Conservation (phyloP, 2,329 filamentous ascomycete genomes). For the Balansia obtecta region DNA sequence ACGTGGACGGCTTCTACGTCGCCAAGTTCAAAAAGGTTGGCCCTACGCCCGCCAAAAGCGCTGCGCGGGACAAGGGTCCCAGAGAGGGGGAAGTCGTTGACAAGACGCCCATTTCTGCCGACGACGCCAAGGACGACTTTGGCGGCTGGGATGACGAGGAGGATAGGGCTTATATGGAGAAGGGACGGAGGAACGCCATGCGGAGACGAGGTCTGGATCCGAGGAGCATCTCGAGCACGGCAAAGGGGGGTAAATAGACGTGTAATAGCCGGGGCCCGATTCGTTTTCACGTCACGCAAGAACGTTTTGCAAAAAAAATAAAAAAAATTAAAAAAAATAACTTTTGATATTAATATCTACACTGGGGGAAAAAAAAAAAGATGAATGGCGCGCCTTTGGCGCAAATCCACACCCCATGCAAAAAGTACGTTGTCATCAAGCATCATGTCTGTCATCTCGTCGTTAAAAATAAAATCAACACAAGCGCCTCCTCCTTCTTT, state of each 20-base stretch:
- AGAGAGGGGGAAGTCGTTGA: conserved; percentile 38
- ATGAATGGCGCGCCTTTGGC: not conserved
- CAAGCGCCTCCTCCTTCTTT: not conserved
- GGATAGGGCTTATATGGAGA: conserved; percentile 59
- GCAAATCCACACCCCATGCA: not conserved
- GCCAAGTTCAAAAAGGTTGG: conserved; percentile 93
- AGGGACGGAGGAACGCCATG: conserved; percentile 61
- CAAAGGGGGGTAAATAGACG: conserved; percentile 6
- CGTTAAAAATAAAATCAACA: conserved; percentile 1
- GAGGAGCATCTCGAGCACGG: conserved; percentile 33
- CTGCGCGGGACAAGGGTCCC: conserved; percentile 20
- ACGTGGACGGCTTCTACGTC: conserved; percentile 97
- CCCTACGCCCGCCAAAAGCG: conserved; percentile 50
- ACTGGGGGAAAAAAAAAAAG: not conserved
- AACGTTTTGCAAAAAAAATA: not conserved
- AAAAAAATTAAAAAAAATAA: not conserved
- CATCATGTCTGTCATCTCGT: conserved; percentile 7
- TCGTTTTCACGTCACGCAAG: not conserved
- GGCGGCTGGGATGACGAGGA: conserved; percentile 64
- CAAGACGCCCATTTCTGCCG: conserved; percentile 50
- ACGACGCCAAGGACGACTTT: conserved; percentile 41
- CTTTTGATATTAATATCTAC: not conserved
- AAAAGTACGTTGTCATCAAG: conserved; percentile 5
- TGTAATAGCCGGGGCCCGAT: not conserved
- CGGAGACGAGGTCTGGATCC: conserved; percentile 65